Base-by-base conservation (phyloP, 805 yeast species). In the Kodamaea kakaduensis region DNA sequence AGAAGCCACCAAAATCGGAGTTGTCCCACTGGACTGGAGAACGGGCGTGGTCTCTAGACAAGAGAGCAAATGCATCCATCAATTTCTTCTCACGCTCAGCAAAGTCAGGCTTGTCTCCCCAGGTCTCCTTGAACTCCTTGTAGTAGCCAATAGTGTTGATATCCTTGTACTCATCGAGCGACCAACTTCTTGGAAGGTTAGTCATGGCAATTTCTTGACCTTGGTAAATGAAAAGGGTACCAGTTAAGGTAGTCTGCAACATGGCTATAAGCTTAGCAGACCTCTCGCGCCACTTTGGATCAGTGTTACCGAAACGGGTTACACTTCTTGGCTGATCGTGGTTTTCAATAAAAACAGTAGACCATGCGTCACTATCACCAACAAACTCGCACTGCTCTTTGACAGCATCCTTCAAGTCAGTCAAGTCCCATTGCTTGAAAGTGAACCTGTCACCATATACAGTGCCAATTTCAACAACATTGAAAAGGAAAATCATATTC, bases 161-260 rank as follows among this genome's bases (percentile, higher is more conserved):
- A 47, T 76, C 82, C 43, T 60, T 53, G 54, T 74, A 76, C 47
- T 74, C 75, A 13, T 58, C 59, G 36, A 74, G 56, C 14, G 62
- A 59, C 77, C 78, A 74, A 25, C 50, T 48, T 34, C 56, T 47
- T 15, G 73, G 64, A 19, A 73, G 53, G 48, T 76, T 76, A 35
- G 66, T 64, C 72, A 69, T 71, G 21, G 77, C 81, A 41, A 77
- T 58, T 46, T 77, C 82, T 51, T 77, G 82, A 34, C 81, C 82
- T 54, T 77, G 81, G 54, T 75, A 77, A 25, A 77, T 56, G 54
- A 63, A 77, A 36, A 73, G 52, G 9, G 81, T 74, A 32, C 82
- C 81, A 18, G 75, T 68, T 44, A 74, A 61, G 9, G 77, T 48
- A 9, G 62, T 37, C 42, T 69, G 66, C 48, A 76, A 51, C 31